A percentile compares a stretch with the other conserved stretches of the same genome.
These are phyloP conservation scores for Gnaphalium uliginosum DNA, from an alignment of 129 eudicot species.

Conservation along the genomic window DNA sequence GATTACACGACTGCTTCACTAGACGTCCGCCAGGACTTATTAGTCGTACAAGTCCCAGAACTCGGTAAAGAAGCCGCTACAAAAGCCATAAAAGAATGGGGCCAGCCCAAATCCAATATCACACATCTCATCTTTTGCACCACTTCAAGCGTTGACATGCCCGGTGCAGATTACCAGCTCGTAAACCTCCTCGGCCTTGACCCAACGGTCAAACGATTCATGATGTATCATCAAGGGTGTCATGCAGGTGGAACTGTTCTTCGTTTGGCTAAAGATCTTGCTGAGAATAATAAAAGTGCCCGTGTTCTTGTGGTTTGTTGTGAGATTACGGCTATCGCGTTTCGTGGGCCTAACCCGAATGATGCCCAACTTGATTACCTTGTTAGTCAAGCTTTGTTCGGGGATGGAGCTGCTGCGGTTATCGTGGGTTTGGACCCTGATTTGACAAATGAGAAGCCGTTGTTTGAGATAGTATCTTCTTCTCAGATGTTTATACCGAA, in stretches of 20 bases:
- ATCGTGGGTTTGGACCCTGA: not conserved
- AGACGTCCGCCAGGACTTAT: not conserved
- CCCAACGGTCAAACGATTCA: not conserved
- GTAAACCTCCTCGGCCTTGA: not conserved
- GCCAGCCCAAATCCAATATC: not conserved
- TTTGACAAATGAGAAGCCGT: not conserved
- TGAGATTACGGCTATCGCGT: not conserved
- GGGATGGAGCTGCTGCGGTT: not conserved
- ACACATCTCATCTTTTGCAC: not conserved
- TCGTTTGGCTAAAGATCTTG: not conserved
- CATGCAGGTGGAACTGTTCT: not conserved
- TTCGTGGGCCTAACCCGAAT: not conserved
- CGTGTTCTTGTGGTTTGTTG: slow-evolving; percentile 8
- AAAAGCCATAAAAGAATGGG: slow-evolving; percentile 3
- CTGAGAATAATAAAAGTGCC: not conserved
- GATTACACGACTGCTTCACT: not conserved
- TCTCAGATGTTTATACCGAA: not conserved
- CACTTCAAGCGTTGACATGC: not conserved
- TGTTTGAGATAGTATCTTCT: not conserved
- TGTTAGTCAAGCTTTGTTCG: not conserved
- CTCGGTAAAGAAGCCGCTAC: slow-evolving; percentile 5
- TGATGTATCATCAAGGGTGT: slow-evolving; percentile 3
- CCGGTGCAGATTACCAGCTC: slow-evolving; percentile 8
- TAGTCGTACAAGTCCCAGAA: not conserved
- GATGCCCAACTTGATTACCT: not conserved